Conservation (phyloP, 805 yeast species). For the Hanseniaspora occidentalis region DNA sequence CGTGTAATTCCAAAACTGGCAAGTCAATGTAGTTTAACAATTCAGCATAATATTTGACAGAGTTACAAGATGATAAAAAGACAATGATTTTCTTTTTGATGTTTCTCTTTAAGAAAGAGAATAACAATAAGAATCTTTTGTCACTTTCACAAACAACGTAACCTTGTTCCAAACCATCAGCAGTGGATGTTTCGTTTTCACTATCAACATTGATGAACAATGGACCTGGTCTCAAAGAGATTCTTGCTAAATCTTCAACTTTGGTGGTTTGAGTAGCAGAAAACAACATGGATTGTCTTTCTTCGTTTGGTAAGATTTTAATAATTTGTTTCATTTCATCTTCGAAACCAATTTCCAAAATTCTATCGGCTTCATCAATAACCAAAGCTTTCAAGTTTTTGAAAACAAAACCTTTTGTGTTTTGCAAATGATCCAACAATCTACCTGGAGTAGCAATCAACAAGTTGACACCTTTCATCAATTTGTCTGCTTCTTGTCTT, state of each 20-base stretch:
- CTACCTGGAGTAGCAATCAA: slow-evolving; percentile 97
- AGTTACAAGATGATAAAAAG: slow-evolving; percentile 89
- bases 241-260: slow-evolving; percentile 95
- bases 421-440: slow-evolving; percentile 89
- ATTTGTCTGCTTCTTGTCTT: slow-evolving; percentile 92
- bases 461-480: slow-evolving; percentile 85
- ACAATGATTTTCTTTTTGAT: slow-evolving; percentile 87
- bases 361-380: slow-evolving; percentile 97
- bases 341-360: slow-evolving; percentile 94
- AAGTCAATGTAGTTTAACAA: slow-evolving; percentile 88
- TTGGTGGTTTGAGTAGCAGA: slow-evolving; percentile 99
- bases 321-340: slow-evolving; percentile 98
- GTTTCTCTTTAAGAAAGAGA: slow-evolving; percentile 89
- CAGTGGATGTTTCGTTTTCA: slow-evolving; percentile 76
- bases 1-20: slow-evolving; percentile 93
- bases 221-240: slow-evolving; percentile 89
- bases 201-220: slow-evolving; percentile 85
- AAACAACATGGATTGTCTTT: slow-evolving; percentile 91
- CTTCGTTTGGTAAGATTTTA: slow-evolving; percentile 81
- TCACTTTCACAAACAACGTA: slow-evolving; percentile 96
- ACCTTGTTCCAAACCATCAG: slow-evolving; percentile 95
- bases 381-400: slow-evolving; percentile 88
- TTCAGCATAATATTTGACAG: slow-evolving; percentile 94
- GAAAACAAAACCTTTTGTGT: slow-evolving; percentile 86
- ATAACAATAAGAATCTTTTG: slow-evolving; percentile 77